Evolutionary conservation across 1,139 yeast species (phyloP), one percentile per base, ranked within the genome.

Genomic region (Magnusiomyces ingens): DNA sequence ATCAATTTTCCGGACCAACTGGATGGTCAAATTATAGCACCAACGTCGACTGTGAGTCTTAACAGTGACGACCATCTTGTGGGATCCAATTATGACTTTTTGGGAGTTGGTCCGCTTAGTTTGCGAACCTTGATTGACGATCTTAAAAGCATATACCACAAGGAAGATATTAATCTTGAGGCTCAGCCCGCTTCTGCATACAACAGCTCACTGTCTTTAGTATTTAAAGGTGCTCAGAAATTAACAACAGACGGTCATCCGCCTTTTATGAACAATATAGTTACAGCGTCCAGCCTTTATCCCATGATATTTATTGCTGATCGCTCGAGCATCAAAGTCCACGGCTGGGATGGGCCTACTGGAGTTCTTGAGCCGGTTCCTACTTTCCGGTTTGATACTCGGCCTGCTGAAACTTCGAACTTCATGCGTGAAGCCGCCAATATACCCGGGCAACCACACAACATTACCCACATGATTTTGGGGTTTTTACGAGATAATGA

Each of bases 381-480:
- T 1, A 38, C 43, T 18, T 46, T 57, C 15, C 21, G 45, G 8
- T 45, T 63, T 17, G 58, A 58, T 19, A 58, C 62, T 3, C 46
- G 54, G 32, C 66, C 66, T 1, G 37, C 52, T 1, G 54, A 48
- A 15, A 58, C 64, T 3, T 59, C 61, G 2, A 37, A 53, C 11
- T 51, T 37, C n/a, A 57, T 58, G 60, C 50, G 55, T 5, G 55
- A 51, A 2, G 65, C 64, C 1, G 67, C 67, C 2, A 63, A 62
- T 47, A 62, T 64, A 62, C 62, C 65, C 0, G 55, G 57, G 2
- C 56, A 59, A 41, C 87, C 88, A 0, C 86, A 82, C 61, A 74
- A 81, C 0, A 74, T 83, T 48, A 84, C 84, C 59, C 76, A 65
- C 58, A 48, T 76, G 51, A 54, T 79, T 0, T 73, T 69, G 50